Percentiles rank a stretch among this genome's conserved stretches.
These are phyloP conservation scores for Abrus precatorius DNA, from an alignment of 306 rosid genomes.

Conservation along the genomic window DNA sequence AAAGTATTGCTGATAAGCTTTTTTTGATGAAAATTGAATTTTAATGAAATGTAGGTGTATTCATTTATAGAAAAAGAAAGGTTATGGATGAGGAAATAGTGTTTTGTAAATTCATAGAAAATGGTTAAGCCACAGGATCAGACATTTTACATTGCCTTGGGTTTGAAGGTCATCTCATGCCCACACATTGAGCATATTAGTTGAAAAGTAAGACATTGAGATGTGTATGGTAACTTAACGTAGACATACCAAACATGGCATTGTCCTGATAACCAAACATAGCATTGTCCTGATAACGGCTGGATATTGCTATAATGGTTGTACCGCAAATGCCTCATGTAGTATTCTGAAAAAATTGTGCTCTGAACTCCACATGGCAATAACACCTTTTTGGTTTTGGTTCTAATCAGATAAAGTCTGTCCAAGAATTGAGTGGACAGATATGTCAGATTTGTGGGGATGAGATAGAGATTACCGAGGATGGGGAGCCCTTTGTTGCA, in stretches of 20 bases:
- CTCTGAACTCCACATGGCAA: conserved; percentile 65
- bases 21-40: neutral
- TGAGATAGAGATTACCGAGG: conserved; percentile 77
- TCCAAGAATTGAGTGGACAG: conserved; percentile 84
- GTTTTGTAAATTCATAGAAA: conserved; percentile 10
- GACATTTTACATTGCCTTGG: neutral
- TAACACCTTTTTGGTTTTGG: conserved; percentile 1
- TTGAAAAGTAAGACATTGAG: neutral
- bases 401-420: conserved; percentile 74
- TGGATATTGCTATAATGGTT: conserved; percentile 17
- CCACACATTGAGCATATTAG: neutral
- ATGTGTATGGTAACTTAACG: conserved; percentile 31
- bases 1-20: neutral
- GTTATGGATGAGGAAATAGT: neutral
- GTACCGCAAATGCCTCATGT: neutral
- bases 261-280: neutral
- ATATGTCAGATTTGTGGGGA: conserved; percentile 89
- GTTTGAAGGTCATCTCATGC: neutral
- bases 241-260: neutral
- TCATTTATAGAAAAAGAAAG: neutral
- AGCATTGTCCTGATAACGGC: neutral
- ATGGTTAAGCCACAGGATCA: conserved; percentile 19
- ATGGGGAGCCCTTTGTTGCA: conserved; percentile 93
- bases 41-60: neutral
- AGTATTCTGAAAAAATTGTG: neutral